Evolutionary conservation across 352 stramenopile genomes (phyloP), one percentile per base, ranked within the genome.

Genomic region (Pythium folliculosum): DNA sequence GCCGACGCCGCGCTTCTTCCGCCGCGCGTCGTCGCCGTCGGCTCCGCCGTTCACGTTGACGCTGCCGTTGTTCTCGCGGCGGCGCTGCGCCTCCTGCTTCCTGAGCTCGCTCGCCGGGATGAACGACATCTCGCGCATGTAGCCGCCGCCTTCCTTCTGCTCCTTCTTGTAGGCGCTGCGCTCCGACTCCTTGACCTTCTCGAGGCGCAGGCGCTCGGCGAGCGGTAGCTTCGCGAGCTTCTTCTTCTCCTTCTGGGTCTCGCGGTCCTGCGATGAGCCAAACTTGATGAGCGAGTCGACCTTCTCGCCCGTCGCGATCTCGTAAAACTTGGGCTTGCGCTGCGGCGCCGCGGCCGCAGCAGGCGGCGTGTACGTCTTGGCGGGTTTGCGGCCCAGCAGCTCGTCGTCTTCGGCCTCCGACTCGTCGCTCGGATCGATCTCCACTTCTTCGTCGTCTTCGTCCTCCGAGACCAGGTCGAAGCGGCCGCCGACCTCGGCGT

Each of bases 141-240:
- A 92, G n/a, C 84, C 80, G 51, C 84, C 84, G 48, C 81, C 73
- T 17, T 70, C 76, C 44, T 70, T 88, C 53, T 94, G 83, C 55
- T 92, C 86, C 72, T 94, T 93, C 72, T 94, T 92, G 75, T 92
- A 94, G 19, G 82, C 76, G 51, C 85, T 94, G 40, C 80, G 78
- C 65, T 96, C 88, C 54, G 82, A 79, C 54, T 92, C 86, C 32
- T 87, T 86, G 10, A 80, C 69, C 49, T 88, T 84, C 63, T 95
- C 86, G 57, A 92, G 73, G 40, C 78, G 75, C 62, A 96, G 60
- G 8, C 87, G 82, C 71, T 94, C 87, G n/a, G 82, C 76, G 23
- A 95, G 83, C 32, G 86, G 85, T 60, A 95, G 47, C 70, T 94
- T 93, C 47, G 81, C 75, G 17, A 96, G 60, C 64, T 94, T 78